These are phyloP conservation scores for Firmiana major DNA, from an alignment of 345 rosid species.

Conservation along the genomic window DNA sequence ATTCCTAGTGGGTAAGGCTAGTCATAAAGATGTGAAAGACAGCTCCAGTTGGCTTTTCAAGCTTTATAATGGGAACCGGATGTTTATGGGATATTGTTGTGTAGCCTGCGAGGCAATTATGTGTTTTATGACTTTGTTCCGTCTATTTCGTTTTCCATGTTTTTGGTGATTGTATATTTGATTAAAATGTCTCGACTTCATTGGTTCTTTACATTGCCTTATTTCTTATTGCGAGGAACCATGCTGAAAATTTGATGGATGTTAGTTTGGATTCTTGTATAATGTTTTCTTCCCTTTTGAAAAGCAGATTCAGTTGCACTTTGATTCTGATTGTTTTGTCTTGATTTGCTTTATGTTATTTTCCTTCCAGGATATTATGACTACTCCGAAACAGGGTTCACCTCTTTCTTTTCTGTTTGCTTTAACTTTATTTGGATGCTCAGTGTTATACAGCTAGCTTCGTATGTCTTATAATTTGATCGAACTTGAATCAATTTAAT, in stretches of 20 bases:
- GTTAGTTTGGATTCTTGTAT: constrained; percentile 38
- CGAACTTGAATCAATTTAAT: neutral
- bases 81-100: constrained; percentile 88
- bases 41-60: constrained; percentile 87
- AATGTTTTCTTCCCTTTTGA: neutral
- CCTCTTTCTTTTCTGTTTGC: constrained; percentile 46
- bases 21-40: constrained; percentile 92
- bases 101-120: constrained; percentile 77
- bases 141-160: neutral
- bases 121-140: neutral
- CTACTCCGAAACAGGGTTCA: constrained; percentile 37
- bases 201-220: constrained; percentile 79
- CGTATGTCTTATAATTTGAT: constrained; percentile 6
- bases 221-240: constrained; percentile 60
- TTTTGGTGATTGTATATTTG: constrained; percentile 3
- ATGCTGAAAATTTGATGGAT: constrained; percentile 48
- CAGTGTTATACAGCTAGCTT: constrained; percentile 69
- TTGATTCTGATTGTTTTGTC: neutral
- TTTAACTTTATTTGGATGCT: constrained; percentile 73
- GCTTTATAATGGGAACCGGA: constrained; percentile 87
- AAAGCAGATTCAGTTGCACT: neutral
- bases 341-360: constrained; percentile 22
- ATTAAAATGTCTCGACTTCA: constrained; percentile 5
- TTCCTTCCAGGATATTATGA: constrained; percentile 47
- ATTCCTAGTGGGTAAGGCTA: constrained; percentile 74